Evolutionary conservation across 306 rosid genomes (phyloP).

Genomic region (Aeschynomene evenia): DNA sequence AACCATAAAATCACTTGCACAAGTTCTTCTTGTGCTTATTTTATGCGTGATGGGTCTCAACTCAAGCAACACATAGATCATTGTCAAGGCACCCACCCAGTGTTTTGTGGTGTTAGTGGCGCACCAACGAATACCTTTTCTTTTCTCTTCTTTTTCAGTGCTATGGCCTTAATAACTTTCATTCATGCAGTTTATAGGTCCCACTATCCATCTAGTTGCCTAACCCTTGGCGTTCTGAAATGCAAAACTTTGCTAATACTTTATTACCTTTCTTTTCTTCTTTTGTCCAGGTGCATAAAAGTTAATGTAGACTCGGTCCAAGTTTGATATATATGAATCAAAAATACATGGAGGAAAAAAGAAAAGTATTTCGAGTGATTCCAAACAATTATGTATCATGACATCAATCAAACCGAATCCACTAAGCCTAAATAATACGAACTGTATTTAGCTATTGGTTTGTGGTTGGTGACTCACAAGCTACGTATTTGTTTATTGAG

Average conservation of each 20-base stretch:
- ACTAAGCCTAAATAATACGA: neutral
- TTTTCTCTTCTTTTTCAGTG: too few relatives aligned
- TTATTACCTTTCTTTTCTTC: neutral
- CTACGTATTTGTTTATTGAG: neutral
- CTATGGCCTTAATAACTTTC: slow-evolving; percentile 15
- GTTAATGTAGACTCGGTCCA: neutral
- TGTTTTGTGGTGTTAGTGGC: slow-evolving; percentile 31
- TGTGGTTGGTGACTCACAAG: neutral
- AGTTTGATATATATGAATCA: neutral
- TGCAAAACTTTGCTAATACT: neutral
- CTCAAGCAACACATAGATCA: neutral
- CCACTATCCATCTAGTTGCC: slow-evolving; percentile 18
- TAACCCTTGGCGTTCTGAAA: neutral
- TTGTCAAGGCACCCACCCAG: slow-evolving; percentile 25
- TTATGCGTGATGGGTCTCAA: slow-evolving; percentile 13
- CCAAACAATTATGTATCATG: neutral
- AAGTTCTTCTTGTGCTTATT: neutral
- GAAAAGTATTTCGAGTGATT: neutral
- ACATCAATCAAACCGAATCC: neutral
- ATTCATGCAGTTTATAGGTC: slow-evolving; percentile 24
- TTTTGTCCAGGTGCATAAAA: slow-evolving; percentile 2
- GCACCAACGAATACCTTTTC: slow-evolving; percentile 35
- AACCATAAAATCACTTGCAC: neutral
- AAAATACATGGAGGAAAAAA: neutral
- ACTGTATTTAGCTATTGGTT: neutral